These are phyloP conservation scores for Termitomyces sp. DNA, from an alignment of 768 basidiomycete species.

Conservation along the genomic window DNA sequence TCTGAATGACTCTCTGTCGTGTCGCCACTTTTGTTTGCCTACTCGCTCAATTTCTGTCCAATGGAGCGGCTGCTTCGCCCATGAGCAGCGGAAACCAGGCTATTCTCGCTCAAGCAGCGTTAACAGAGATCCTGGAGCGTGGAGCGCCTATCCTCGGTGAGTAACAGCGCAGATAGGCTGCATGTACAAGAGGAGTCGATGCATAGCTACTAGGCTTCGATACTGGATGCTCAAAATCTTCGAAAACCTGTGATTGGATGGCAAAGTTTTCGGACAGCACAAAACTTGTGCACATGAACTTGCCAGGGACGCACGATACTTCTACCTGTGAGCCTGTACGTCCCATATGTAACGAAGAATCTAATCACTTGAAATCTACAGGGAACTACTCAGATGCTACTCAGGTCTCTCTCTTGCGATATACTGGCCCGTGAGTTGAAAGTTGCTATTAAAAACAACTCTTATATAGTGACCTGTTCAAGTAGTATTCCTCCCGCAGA, in stretches of 20 bases:
- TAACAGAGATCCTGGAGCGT: constrained; percentile 24
- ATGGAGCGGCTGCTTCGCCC: neutral
- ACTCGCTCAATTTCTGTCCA: neutral
- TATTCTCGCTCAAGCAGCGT: constrained; percentile 20
- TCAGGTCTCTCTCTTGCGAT: constrained; percentile 36
- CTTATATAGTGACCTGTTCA: neutral
- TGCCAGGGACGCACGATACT: constrained; percentile 52
- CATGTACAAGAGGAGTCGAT: neutral
- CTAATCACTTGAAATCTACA: constrained; percentile 11
- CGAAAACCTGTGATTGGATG: constrained; percentile 44
- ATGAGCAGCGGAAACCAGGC: constrained; percentile 2
- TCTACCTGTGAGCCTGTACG: constrained; percentile 32
- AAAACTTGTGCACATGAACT: constrained; percentile 41
- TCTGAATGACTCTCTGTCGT: neutral
- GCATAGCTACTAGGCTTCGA: constrained; percentile 26
- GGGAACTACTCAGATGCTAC: constrained; percentile 43
- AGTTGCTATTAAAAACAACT: neutral
- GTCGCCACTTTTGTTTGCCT: neutral
- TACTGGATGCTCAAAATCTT: constrained; percentile 26
- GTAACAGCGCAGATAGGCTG: neutral
- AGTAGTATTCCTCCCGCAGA: constrained; percentile 30
- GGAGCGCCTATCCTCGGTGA: constrained; percentile 30
- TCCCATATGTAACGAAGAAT: neutral
- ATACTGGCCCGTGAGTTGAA: constrained; percentile 38
- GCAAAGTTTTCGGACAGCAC: constrained; percentile 37